A percentile compares a stretch with the other conserved stretches of the same genome.
Conservation (phyloP, 139 green algal species). For the Closterium sp. region DNA sequence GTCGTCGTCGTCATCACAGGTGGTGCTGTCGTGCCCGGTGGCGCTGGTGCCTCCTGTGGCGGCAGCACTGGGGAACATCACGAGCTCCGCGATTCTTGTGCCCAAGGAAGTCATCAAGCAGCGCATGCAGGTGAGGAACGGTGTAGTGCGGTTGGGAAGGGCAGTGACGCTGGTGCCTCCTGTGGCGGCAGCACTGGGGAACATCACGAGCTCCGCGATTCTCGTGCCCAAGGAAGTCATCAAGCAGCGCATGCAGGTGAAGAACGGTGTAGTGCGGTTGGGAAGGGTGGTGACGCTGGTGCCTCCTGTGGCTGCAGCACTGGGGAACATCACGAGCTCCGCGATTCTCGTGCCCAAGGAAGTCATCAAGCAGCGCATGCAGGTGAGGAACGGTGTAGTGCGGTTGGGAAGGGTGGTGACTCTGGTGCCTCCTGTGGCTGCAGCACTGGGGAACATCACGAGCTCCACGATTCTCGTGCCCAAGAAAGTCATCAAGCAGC, state of each 20-base stretch:
- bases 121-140: neutral
- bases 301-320: slow-evolving; percentile 42
- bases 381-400: no score
- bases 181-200: slow-evolving; percentile 49
- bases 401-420: no score
- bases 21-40: slow-evolving; percentile 48
- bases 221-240: slow-evolving; percentile 57
- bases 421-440: no score
- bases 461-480: no score
- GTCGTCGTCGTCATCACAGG: neutral
- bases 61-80: slow-evolving; percentile 51
- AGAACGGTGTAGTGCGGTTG: no score
- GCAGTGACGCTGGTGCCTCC: slow-evolving; percentile 25
- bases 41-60: neutral
- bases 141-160: neutral
- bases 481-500: no score
- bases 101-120: slow-evolving; percentile 32
- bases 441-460: no score
- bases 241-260: slow-evolving; percentile 52
- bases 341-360: slow-evolving; percentile 52
- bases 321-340: slow-evolving; percentile 53
- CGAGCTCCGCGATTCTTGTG: slow-evolving; percentile 52
- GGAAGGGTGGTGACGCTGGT: slow-evolving; percentile 12
- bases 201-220: slow-evolving; percentile 48
- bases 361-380: no score